phyloP scores from a whole-genome alignment of 2,329 filamentous ascomycete genomes.

The Alternaria sp. region DNA sequence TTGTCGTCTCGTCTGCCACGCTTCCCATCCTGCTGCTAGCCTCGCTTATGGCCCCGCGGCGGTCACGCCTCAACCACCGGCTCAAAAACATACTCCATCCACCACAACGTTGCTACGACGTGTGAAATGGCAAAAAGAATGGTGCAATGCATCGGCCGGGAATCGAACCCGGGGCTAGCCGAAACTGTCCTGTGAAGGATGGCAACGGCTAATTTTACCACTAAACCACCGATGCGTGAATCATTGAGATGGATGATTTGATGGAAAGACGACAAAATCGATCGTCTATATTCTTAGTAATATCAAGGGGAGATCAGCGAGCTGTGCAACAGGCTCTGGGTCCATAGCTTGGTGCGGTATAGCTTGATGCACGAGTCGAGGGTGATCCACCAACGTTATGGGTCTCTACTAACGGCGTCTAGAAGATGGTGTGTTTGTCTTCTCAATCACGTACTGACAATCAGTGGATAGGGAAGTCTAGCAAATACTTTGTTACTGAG shows the following conservation, averaged over 20 bases:
- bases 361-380: background rate
- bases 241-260: background rate
- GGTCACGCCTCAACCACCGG: background rate
- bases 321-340: background rate
- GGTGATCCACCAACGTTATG: background rate
- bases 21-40: background rate
- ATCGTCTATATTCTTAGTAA: no score
- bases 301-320: no score
- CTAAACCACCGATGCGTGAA: conserved; percentile 25
- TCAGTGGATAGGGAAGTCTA: background rate
- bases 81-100: background rate
- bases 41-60: background rate
- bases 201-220: conserved; percentile 31
- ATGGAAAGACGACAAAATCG: background rate
- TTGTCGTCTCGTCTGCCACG: background rate
- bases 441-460: background rate
- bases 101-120: background rate
- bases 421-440: background rate
- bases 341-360: background rate
- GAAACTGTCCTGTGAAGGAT: conserved; percentile 9
- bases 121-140: background rate
- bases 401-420: background rate
- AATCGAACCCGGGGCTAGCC: conserved; percentile 28
- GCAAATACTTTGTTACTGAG: background rate
- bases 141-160: background rate